phyloP scores from a whole-genome alignment of 2,329 filamentous ascomycete species.

The Periconia macrospinosa region DNA sequence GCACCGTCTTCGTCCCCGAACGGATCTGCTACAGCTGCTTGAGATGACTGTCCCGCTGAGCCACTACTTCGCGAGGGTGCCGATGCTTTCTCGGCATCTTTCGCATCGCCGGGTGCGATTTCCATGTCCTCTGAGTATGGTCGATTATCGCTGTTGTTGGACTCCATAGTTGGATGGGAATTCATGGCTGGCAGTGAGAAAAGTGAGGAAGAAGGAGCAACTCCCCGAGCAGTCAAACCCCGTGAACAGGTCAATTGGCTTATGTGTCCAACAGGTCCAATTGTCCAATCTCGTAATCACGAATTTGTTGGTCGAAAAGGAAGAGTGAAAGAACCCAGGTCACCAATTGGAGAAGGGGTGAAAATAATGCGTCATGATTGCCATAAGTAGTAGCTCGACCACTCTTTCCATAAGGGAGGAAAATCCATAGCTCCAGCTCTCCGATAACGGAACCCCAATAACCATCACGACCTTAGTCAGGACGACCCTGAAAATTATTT shows the following conservation, averaged over 20 bases:
- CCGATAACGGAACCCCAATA: neutral
- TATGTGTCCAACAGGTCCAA: too few relatives aligned
- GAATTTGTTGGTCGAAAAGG: too few relatives aligned
- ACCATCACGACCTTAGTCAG: neutral
- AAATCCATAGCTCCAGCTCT: neutral
- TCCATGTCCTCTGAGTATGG: neutral
- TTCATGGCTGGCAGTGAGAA: neutral
- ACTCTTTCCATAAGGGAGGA: neutral
- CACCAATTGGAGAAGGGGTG: neutral
- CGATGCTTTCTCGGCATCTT: neutral
- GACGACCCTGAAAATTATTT: neutral
- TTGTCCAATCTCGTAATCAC: too few relatives aligned
- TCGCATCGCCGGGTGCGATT: neutral
- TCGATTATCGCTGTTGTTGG: neutral
- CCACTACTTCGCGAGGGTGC: neutral
- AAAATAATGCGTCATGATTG: neutral
- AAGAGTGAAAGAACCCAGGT: too few relatives aligned
- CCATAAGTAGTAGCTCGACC: neutral
- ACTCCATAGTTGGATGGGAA: neutral
- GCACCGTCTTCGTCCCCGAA: conserved; percentile 28
- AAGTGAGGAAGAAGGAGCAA: neutral
- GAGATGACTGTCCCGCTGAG: neutral
- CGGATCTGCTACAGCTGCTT: conserved; percentile 13
- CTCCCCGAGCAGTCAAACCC: neutral
- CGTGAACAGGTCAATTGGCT: too few relatives aligned